Base-by-base conservation (phyloP, 192 early-diverging fungal species). In the Dissophora ornata region DNA sequence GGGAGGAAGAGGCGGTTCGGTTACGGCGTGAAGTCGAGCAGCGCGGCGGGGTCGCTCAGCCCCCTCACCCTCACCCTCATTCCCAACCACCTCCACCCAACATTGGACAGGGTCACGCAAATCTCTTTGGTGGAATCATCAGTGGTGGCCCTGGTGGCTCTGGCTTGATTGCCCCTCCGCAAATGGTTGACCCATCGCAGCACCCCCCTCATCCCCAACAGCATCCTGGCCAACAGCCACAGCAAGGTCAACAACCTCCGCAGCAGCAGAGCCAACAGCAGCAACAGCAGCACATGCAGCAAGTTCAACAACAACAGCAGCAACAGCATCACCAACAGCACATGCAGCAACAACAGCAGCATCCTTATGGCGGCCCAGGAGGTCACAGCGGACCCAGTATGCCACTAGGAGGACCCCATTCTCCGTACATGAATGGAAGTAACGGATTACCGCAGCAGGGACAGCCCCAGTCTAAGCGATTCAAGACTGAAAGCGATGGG, bases 21-120 rank as follows among this genome's bases (percentile, higher is more conserved):
- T 80, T 97, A 57, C 88, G 93, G 24, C 88, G 90, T 24, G 93
- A 98, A 52, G 84, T 97, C 4, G 95, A 98, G 57, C 84, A 87
- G 55, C 86, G 84, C 49, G 89, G 83, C 13, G 85, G 86, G 34
- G 82, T 83, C 82, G 74, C 79, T 57, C 83, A 84, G 46, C 19
- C 80, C 46, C 69, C 83, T 58, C 69, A 83, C 48, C 59, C 65
- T 24, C 69, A 85, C 45, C 70, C 79, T 30, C 86, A 84, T 53
- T 79, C 80, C n/a, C 86, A 82, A 47, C 71, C 87, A 9, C 87
- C 88, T 26, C 89, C 88, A 40, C 89, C 90, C 15, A 85, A 83
- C 41, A 84, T 90, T 25, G 90, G 87, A 30, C 87, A 87, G 32
- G 82, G 85, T 11, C 86, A 83, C 69, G 85, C 79, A 26, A 88